Evolutionary conservation across 1,139 yeast genomes (phyloP).

Genomic region (Pichia sp.): DNA sequence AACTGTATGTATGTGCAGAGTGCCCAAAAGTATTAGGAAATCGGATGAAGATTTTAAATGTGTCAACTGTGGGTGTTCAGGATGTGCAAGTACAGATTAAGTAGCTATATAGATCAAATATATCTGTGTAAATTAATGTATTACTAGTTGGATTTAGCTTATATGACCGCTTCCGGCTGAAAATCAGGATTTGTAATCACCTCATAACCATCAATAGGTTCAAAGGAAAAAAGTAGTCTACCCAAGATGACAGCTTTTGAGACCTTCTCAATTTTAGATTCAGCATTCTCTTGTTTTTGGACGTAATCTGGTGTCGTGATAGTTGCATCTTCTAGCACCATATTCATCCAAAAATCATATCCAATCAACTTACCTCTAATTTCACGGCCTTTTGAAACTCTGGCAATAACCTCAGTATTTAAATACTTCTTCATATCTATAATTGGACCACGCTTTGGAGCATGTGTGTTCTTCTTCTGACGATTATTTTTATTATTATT

Average conservation of each 20-base stretch:
- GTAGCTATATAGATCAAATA: background rate
- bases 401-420: slow-evolving; percentile 67
- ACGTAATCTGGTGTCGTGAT: slow-evolving; percentile 35
- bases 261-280: slow-evolving; percentile 34
- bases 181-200: slow-evolving; percentile 37
- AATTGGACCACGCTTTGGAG: slow-evolving; percentile 56
- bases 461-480: slow-evolving; percentile 13
- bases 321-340: slow-evolving; percentile 77
- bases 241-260: slow-evolving; percentile 72
- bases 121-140: background rate
- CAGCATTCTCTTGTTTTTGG: slow-evolving; percentile 36
- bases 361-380: slow-evolving; percentile 79
- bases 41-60: slow-evolving; percentile 46
- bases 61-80: slow-evolving; percentile 82
- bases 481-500: slow-evolving; percentile 3
- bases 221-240: slow-evolving; percentile 67
- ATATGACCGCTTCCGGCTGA: slow-evolving; percentile 1
- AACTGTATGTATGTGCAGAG: slow-evolving; percentile 77
- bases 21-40: slow-evolving; percentile 84
- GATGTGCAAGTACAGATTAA: slow-evolving; percentile 77
- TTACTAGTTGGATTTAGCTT: no score
- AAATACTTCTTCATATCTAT: slow-evolving; percentile 72
- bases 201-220: slow-evolving; percentile 81
- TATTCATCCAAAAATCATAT: slow-evolving; percentile 86
- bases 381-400: slow-evolving; percentile 81